phyloP scores from a whole-genome alignment of 305 asterid genomes.

The Fraxinus baroniana region DNA sequence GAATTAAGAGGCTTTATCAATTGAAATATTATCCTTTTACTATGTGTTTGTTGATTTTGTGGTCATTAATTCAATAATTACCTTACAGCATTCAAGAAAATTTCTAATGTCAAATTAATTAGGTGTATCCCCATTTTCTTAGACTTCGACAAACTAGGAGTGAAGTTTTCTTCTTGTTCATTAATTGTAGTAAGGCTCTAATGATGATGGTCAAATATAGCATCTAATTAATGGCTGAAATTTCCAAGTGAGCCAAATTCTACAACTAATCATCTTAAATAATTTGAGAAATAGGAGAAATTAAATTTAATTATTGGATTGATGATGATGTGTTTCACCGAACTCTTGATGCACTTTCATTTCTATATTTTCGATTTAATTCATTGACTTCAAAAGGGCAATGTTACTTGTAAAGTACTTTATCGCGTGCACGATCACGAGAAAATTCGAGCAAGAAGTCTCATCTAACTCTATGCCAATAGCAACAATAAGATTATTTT shows the following conservation, averaged over 20 bases:
- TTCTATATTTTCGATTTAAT: background rate
- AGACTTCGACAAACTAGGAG: background rate
- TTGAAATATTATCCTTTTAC: background rate
- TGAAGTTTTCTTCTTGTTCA: background rate
- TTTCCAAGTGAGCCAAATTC: background rate
- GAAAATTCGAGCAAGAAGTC: background rate
- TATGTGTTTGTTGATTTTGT: background rate
- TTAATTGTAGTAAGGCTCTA: background rate
- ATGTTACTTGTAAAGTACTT: background rate
- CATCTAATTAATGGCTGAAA: background rate
- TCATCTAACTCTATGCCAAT: background rate
- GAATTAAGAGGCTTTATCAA: background rate
- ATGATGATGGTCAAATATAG: background rate
- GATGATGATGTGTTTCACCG: conserved; percentile 19
- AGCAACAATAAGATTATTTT: background rate
- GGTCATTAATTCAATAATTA: background rate
- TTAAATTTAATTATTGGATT: background rate
- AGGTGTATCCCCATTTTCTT: background rate
- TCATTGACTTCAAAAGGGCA: background rate
- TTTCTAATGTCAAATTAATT: background rate
- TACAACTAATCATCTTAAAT: background rate
- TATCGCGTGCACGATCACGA: background rate
- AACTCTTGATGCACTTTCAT: background rate
- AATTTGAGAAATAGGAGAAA: background rate
- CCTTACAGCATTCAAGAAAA: background rate